Percentiles rank a stretch among this genome's conserved stretches.
Evolutionary conservation across 768 basidiomycete species (phyloP).

Genomic region (Tricholomella constricta): DNA sequence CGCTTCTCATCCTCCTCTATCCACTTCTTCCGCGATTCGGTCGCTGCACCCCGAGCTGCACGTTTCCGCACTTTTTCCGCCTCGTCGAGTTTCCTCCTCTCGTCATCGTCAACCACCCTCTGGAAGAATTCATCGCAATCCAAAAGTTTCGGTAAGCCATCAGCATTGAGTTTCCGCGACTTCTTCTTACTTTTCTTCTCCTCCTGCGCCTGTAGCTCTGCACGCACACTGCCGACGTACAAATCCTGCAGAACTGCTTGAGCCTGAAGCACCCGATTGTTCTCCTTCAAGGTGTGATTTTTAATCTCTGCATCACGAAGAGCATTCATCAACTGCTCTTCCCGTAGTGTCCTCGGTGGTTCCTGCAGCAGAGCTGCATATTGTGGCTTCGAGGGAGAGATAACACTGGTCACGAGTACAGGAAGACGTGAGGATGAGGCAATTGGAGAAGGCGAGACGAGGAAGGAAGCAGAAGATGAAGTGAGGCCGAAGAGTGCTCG

Average conservation of each 20-base stretch:
- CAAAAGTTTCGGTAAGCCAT: conserved; percentile 3
- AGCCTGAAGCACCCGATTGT: background rate
- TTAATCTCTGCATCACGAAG: background rate
- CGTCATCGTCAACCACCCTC: background rate
- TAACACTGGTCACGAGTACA: background rate
- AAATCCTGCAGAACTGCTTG: conserved; percentile 1
- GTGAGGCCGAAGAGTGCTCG: background rate
- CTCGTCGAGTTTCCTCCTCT: background rate
- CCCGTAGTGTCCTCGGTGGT: background rate
- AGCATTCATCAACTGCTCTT: background rate
- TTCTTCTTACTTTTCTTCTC: background rate
- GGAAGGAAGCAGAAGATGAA: background rate
- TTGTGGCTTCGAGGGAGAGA: conserved; percentile 1
- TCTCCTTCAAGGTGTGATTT: background rate
- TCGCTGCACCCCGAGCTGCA: background rate
- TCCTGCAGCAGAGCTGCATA: background rate
- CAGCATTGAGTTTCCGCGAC: background rate
- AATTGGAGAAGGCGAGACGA: background rate
- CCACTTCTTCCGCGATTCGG: conserved; percentile 2
- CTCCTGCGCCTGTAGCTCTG: conserved; percentile 4
- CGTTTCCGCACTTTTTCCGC: background rate
- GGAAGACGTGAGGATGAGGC: background rate
- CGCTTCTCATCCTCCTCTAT: conserved; percentile 6
- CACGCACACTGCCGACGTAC: background rate
- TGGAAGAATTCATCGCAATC: background rate